Conservation (phyloP, 2,329 filamentous ascomycete genomes). For the Claviceps sp. region DNA sequence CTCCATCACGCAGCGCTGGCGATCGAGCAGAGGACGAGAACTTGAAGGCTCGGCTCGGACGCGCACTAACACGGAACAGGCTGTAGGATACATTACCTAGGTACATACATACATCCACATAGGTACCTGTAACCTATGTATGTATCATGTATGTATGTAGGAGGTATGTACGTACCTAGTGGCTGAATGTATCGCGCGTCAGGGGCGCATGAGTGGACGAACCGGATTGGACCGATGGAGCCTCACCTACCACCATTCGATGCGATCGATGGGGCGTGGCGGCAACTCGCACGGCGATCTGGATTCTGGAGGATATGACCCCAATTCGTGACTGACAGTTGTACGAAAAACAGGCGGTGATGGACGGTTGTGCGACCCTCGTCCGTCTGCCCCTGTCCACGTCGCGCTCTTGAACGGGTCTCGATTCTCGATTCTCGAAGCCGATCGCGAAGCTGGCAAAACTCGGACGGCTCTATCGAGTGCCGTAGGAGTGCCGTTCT, state of each 20-base stretch:
- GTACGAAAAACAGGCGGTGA: too few species aligned
- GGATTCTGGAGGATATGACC: neutral
- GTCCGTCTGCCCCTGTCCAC: neutral
- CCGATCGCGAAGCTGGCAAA: conserved; percentile 2
- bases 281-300: conserved; percentile 1
- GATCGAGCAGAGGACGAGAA: conserved; percentile 2
- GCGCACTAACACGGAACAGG: neutral
- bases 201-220: neutral
- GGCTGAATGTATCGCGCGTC: too few species aligned
- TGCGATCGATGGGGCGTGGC: conserved; percentile 4
- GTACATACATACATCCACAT: too few species aligned
- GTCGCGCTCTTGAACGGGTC: neutral
- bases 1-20: neutral
- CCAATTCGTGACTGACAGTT: too few species aligned
- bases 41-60: too few species aligned
- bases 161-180: too few species aligned
- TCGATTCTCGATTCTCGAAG: conserved; percentile 4
- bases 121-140: too few species aligned
- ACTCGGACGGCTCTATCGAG: too few species aligned
- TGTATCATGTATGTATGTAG: too few species aligned
- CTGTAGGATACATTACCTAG: too few species aligned
- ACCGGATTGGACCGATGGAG: conserved; percentile 6
- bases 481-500: conserved; percentile 4
- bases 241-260: neutral
- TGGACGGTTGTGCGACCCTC: too few species aligned